A percentile compares a stretch with the other conserved stretches of the same genome.
Evolutionary conservation across 345 rosid species (phyloP).

Genomic region (Eucalyptus regnans): DNA sequence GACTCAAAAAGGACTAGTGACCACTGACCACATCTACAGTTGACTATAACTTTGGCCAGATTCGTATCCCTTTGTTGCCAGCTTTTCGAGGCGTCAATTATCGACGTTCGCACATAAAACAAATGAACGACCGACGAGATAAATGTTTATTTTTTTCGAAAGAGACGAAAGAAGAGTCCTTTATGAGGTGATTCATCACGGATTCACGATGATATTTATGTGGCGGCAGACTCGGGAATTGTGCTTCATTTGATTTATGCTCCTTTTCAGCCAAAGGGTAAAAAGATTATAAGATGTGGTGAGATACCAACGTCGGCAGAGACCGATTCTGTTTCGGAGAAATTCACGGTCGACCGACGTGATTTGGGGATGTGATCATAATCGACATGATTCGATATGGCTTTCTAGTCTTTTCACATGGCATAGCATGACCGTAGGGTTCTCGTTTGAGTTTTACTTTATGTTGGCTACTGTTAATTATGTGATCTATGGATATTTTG

Average conservation of each 20-base stretch:
- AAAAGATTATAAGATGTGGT: neutral
- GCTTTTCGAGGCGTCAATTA: neutral
- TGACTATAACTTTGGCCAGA: neutral
- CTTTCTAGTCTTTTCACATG: neutral
- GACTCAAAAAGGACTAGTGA: neutral
- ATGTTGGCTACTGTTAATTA: neutral
- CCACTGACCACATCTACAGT: neutral
- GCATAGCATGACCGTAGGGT: neutral
- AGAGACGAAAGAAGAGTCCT: neutral
- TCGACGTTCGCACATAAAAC: neutral
- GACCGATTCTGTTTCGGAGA: neutral
- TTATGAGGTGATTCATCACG: neutral
- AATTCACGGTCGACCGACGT: neutral
- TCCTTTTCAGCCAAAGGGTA: neutral
- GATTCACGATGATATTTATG: neutral
- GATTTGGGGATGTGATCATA: neutral
- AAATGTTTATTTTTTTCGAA: neutral
- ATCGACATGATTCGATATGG: neutral
- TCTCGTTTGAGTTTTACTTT: neutral
- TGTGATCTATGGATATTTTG: neutral
- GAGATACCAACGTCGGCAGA: neutral
- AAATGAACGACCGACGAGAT: neutral
- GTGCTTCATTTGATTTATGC: neutral
- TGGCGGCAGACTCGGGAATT: neutral
- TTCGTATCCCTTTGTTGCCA: neutral